Evolutionary conservation across 805 yeast genomes (phyloP).

Genomic region (Groenewaldozyma salmanticensis): DNA sequence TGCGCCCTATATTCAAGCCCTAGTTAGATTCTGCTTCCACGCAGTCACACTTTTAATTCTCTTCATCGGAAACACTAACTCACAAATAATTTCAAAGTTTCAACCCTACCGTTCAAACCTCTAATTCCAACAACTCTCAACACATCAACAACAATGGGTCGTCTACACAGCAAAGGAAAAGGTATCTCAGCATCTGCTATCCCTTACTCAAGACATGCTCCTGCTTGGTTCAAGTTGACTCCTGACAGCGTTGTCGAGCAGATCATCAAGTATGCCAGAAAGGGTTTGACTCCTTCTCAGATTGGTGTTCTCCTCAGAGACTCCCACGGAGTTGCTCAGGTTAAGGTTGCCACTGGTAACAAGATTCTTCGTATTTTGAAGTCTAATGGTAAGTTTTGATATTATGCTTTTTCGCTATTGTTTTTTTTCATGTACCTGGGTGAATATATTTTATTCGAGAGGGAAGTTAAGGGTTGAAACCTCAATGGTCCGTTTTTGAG

Average conservation of each 20-base stretch:
- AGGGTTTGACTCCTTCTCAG: constrained; percentile 99
- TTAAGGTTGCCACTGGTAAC: constrained; percentile 96
- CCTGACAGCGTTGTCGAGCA: constrained; percentile 95
- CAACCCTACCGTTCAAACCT: not conserved
- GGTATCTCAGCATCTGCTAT: constrained; percentile 98
- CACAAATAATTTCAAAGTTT: too few relatives aligned
- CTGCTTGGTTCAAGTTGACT: constrained; percentile 98
- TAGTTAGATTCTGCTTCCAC: too few relatives aligned
- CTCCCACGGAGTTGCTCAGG: constrained; percentile 99
- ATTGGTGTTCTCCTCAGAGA: constrained; percentile 99
- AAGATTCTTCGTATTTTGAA: constrained; percentile 98
- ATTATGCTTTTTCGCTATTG: not conserved
- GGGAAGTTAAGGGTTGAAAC: not conserved
- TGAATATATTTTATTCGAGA: not conserved
- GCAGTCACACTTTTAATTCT: too few relatives aligned
- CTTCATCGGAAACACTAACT: too few relatives aligned
- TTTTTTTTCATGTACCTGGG: not conserved
- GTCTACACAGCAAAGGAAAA: constrained; percentile 99
- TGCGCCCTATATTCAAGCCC: too few relatives aligned
- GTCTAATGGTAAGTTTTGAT: constrained; percentile 66
- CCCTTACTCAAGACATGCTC: constrained; percentile 98
- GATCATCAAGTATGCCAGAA: constrained; percentile 98
- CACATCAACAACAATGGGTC: constrained; percentile 83
- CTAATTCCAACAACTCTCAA: constrained; percentile 1
- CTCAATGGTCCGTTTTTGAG: not conserved